Percentiles rank a stretch among this genome's conserved stretches.
Conservation (phyloP, 2,329 filamentous ascomycete genomes). For the Fusarium cicatricum region DNA sequence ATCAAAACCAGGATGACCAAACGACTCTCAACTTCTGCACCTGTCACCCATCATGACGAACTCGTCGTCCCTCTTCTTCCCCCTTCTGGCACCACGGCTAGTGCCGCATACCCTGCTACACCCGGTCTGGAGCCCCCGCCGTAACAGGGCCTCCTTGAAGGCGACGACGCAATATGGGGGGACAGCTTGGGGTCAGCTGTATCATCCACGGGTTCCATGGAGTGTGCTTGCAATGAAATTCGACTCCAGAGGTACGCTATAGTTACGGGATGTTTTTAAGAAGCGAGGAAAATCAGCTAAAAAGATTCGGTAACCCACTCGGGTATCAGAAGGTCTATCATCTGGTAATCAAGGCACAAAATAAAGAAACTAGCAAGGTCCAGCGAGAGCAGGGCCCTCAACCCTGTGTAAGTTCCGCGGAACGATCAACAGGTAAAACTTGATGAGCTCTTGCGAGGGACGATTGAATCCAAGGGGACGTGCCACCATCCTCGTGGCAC, state of each 20-base stretch:
- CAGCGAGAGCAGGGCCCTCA: not conserved
- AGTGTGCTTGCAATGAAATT: not conserved
- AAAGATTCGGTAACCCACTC: not conserved
- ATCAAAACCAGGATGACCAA: not conserved
- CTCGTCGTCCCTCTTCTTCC: not conserved
- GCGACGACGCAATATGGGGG: not conserved
- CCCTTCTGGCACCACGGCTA: slow-evolving; percentile 1
- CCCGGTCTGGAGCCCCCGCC: not conserved
- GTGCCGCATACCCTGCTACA: slow-evolving; percentile 1
- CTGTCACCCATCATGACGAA: not conserved
- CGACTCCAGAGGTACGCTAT: not conserved
- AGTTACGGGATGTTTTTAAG: not conserved
- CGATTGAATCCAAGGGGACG: slow-evolving; percentile 12
- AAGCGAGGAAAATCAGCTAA: not conserved
- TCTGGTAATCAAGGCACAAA: too few species aligned
- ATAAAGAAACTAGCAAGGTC: too few species aligned
- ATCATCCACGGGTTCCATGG: not conserved
- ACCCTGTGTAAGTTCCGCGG: slow-evolving; percentile 24
- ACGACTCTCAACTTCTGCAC: not conserved
- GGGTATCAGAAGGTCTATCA: not conserved
- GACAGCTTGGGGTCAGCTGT: not conserved
- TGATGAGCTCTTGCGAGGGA: slow-evolving; percentile 10
- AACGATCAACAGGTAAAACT: slow-evolving; percentile 22
- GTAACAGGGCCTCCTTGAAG: not conserved
- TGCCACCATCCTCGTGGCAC: slow-evolving; percentile 12